Base-by-base conservation (phyloP, 2,329 filamentous ascomycete genomes). In the Claviceps citrina region DNA sequence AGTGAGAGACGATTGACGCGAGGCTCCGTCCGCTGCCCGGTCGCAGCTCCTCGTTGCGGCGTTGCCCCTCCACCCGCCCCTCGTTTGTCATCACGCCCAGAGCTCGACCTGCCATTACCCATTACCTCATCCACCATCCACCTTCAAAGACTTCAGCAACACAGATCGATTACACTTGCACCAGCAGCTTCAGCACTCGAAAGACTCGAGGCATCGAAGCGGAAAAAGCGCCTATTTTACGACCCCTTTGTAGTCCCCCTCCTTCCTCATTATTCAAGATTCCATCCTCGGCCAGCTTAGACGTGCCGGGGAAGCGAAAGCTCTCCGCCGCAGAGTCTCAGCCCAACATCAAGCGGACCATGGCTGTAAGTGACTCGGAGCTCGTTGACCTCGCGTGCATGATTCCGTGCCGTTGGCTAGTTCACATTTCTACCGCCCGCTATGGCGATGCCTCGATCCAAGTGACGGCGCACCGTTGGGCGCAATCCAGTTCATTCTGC, bases 221-320 rank as follows among this genome's bases (percentile, higher is more conserved):
- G 12, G 18, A 19, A 18, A 18, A 25, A 20, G 4, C 22, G 15
- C 8, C 7, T 16, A 2, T 28, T 27, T 13, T 13, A 35, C 37
- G n/a, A 36, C 20, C 26, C 27, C n/a, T 15, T 24, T 40, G 12
- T 38, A 20, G 31, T 28, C 10, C 13, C 1, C 5, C 13, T 31
- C 24, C 30, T 5, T 18, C 31, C 16, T 16, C 32, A 25, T 25
- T 15, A 15, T 51, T 53, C 58, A 61, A 56, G 45, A 62, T 62
- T 60, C 48, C 55, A 38, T 53, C 52, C 40, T 43, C 49, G 40
- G 43, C 48, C 43, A 49, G 44, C 40, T 51, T 47, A 53, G 64
- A 59, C 66, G 72, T 73, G 61, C 70, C 72, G 71, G 73, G 72
- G 68, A 80, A 80, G 67, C 74, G 76, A 62, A 80, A 76, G 63